Conservation (phyloP, 176 grass and related monocot genomes). For the Elaeis guineensis region DNA sequence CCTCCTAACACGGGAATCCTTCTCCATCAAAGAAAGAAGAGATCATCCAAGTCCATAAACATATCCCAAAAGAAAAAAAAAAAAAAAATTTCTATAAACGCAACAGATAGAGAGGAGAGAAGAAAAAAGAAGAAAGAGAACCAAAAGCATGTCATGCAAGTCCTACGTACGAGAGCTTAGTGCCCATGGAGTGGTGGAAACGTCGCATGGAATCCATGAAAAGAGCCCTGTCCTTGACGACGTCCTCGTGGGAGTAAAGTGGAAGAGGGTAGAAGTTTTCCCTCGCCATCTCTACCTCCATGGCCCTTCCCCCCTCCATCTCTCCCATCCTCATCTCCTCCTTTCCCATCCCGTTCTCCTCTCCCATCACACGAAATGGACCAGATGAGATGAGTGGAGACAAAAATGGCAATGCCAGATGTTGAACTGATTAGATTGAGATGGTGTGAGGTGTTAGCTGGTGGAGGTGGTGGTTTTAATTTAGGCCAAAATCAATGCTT, state of each 20-base stretch:
- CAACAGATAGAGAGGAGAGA: constrained; percentile 15
- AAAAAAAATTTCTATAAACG: constrained; percentile 1
- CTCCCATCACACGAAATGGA: constrained; percentile 12
- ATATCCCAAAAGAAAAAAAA: background rate
- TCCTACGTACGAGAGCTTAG: constrained; percentile 32
- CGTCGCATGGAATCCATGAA: constrained; percentile 43
- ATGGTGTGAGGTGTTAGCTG: no score
- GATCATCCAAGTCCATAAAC: background rate
- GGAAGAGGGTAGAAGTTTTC: constrained; percentile 35
- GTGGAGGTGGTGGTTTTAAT: no score
- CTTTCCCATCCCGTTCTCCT: constrained; percentile 24
- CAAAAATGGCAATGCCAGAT: background rate
- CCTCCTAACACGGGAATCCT: constrained; percentile 58
- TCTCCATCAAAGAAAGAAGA: background rate
- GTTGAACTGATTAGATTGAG: background rate
- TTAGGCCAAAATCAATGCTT: no score
- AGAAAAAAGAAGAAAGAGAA: background rate
- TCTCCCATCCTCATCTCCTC: constrained; percentile 7
- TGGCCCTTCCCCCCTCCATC: background rate
- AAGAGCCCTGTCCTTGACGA: constrained; percentile 15
- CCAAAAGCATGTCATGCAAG: no score
- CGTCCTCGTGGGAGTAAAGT: constrained; percentile 24
- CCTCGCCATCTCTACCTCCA: background rate
- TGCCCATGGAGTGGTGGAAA: constrained; percentile 37
- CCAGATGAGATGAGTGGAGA: background rate